Conservation (phyloP, 2,329 filamentous ascomycete genomes). For the Nigrospora sphaerica region DNA sequence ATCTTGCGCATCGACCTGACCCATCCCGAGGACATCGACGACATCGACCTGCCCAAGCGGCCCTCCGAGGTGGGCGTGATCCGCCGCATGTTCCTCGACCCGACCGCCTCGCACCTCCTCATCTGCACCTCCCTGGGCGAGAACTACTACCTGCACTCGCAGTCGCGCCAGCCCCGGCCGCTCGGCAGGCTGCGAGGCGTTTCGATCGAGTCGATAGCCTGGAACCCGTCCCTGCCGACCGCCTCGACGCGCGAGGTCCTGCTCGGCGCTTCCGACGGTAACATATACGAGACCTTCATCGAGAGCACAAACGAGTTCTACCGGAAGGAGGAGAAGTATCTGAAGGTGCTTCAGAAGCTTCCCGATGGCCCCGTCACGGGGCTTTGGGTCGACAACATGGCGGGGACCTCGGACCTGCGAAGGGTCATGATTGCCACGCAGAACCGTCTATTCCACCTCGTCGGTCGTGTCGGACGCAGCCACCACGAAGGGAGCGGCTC, state of each 20-base stretch:
- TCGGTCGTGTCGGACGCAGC: constrained; percentile 66
- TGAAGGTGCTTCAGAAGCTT: constrained; percentile 76
- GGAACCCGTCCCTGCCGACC: constrained; percentile 90
- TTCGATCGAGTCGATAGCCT: constrained; percentile 81
- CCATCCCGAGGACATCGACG: constrained; percentile 90
- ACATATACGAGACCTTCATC: constrained; percentile 90
- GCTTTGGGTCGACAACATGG: constrained; percentile 72
- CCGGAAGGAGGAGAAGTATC: constrained; percentile 85
- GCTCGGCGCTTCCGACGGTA: constrained; percentile 85
- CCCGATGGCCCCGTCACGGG: constrained; percentile 80
- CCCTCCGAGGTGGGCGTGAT: constrained; percentile 87
- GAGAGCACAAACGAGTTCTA: constrained; percentile 95
- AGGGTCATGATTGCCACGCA: constrained; percentile 77
- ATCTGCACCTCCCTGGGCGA: constrained; percentile 88
- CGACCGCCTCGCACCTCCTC: constrained; percentile 88
- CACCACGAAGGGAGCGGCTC: constrained; percentile 74
- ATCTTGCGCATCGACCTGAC: constrained; percentile 93
- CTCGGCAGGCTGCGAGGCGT: constrained; percentile 80
- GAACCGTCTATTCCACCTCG: constrained; percentile 70
- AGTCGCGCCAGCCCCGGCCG: constrained; percentile 79
- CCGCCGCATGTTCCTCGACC: constrained; percentile 93
- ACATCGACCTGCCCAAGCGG: constrained; percentile 95
- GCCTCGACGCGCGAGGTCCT: constrained; percentile 93
- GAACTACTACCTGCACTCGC: constrained; percentile 96
- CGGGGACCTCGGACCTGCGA: constrained; percentile 61